Evolutionary conservation across 805 yeast species (phyloP), one percentile per base, ranked within the genome.

Genomic region (Zygosaccharomyces bisporus): DNA sequence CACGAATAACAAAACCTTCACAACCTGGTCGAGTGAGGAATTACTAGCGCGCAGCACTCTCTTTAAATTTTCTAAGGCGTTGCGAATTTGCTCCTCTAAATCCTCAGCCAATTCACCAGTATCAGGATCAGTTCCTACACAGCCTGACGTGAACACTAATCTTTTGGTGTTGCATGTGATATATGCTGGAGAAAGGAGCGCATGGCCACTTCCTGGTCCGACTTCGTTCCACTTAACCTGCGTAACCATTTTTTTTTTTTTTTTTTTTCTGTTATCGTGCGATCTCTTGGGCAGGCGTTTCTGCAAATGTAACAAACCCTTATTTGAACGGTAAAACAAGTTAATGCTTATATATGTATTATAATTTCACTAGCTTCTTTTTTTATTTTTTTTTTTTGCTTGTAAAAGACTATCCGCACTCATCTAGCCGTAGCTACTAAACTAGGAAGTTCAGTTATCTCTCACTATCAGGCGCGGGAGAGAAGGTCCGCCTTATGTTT

Each of bases 1-100:
- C 41, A 78, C 69, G 56, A 77, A 76, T 47, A 76, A 64, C 41
- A 75, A 57, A 0, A 76, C 79, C 58, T 78, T 78, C 53, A 76
- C 55, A 6, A 73, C 74, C 41, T 67, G 67, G 41, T 70, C 76
- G 7, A 70, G 32, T 4, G 75, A 68, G 0, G 79, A 67, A 3
- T 79, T 80, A 31, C 75, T 59, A 2, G 68, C 68, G 34, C 64
- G 63, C 39, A 78, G 61, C 4, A 72, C 70, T 2, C 56, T 63
- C 47, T 67, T 63, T 47, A 77, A 61, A 52, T 72, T 74, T 34
- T 60, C 53, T 43, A 76, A 68, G 13, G 78, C 78, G 37, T 46
- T 49, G 39, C 57, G 58, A 16, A 79, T 69, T 58, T 78, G 82
- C 34, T 66, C 67, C 34, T 61, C 73, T 41, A 75, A 63, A 19